Evolutionary conservation across 768 basidiomycete genomes (phyloP).

Genomic region (Phylloporus sp.): DNA sequence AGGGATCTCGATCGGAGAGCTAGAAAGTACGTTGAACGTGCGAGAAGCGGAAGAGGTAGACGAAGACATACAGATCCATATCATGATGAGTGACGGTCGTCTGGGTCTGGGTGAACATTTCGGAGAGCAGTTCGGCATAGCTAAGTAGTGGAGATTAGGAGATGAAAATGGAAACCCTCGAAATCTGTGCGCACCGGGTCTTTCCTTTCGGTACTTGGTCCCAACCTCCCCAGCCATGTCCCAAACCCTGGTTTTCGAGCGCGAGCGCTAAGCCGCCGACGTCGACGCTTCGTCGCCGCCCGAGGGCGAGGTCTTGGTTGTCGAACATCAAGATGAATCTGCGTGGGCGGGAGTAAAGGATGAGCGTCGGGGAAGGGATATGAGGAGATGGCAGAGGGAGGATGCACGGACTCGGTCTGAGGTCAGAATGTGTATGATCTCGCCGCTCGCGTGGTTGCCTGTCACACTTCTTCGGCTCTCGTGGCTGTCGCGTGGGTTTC

Average conservation of each 20-base stretch:
- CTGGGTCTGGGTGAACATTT: constrained; percentile 79
- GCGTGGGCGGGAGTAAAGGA: background rate
- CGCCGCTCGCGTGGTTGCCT: constrained; percentile 33
- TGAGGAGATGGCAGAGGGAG: background rate
- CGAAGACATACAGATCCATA: constrained; percentile 22
- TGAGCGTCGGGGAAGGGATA: background rate
- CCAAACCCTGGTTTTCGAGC: constrained; percentile 52
- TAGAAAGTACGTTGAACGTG: constrained; percentile 24
- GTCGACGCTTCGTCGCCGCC: constrained; percentile 75
- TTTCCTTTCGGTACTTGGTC: constrained; percentile 43
- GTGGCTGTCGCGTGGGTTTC: constrained; percentile 31
- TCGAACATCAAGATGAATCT: constrained; percentile 19
- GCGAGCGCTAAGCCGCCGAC: constrained; percentile 85
- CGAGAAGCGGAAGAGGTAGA: background rate
- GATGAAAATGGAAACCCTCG: background rate
- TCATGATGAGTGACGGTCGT: constrained; percentile 57
- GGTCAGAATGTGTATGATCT: constrained; percentile 26
- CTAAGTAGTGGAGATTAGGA: constrained; percentile 28
- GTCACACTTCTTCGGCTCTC: constrained; percentile 33
- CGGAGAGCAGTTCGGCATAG: constrained; percentile 78
- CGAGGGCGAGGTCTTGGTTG: constrained; percentile 27
- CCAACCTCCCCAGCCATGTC: constrained; percentile 68
- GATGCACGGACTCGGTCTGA: constrained; percentile 12
- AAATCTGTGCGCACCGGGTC: constrained; percentile 41
- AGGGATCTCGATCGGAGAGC: constrained; percentile 45